A percentile compares a stretch with the other conserved stretches of the same genome.
These are phyloP conservation scores for Rhynchosporium secalis DNA, from an alignment of 2,329 filamentous ascomycete genomes.

Conservation along the genomic window DNA sequence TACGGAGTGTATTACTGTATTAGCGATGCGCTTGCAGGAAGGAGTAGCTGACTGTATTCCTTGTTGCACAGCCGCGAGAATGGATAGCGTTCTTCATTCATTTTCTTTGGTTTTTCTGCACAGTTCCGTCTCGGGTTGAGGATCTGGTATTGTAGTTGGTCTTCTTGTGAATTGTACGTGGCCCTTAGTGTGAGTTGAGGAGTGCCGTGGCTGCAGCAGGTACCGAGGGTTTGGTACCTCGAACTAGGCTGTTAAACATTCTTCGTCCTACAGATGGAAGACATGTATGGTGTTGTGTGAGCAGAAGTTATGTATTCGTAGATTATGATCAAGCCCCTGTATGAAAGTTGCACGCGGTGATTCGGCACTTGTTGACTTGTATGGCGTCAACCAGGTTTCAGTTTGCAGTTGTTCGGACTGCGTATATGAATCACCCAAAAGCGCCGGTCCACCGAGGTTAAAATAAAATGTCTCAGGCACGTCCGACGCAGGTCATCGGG, in stretches of 20 bases:
- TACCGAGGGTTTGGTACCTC: constrained; percentile 3
- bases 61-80: constrained; percentile 8
- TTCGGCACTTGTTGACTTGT: no score
- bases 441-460: constrained; percentile 8
- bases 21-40: background rate
- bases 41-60: constrained; percentile 6
- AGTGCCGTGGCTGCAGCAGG: background rate
- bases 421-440: background rate
- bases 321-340: no score
- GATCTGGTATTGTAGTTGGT: constrained; percentile 5
- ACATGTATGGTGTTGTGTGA: no score
- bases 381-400: no score
- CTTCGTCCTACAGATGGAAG: background rate
- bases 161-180: background rate
- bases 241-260: background rate
- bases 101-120: background rate
- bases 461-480: background rate
- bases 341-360: no score
- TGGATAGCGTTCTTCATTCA: background rate
- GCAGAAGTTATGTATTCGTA: no score
- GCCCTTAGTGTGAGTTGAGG: no score
- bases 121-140: background rate
- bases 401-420: no score
- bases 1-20: background rate
- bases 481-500: no score